Conservation (phyloP, 148 eudicot genomes). For the Spergularia marina region DNA sequence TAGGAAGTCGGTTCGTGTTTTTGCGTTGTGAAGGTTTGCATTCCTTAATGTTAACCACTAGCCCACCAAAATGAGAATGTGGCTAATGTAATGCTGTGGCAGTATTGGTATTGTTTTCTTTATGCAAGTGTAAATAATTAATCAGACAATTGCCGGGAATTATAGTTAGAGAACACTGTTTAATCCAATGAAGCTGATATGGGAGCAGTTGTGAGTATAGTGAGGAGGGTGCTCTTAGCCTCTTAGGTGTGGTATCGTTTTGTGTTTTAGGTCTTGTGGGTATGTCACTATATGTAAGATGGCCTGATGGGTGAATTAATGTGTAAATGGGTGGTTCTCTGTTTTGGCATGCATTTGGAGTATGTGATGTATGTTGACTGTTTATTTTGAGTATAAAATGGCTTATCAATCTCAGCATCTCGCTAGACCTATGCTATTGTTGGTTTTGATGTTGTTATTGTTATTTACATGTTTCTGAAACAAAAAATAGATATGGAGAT, state of each 20-base stretch:
- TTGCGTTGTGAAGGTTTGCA: too few relatives aligned
- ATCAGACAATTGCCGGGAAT: too few relatives aligned
- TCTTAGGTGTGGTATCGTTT: not conserved
- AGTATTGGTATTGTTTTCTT: too few relatives aligned
- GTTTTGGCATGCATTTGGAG: not conserved
- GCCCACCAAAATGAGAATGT: too few relatives aligned
- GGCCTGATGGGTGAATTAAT: too few relatives aligned
- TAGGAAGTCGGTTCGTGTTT: too few relatives aligned
- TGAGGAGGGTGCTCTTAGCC: not conserved
- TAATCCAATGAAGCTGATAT: not conserved
- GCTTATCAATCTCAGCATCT: not conserved
- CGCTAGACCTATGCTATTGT: not conserved
- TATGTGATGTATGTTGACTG: not conserved
- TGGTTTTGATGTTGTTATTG: slow-evolving; percentile 13
- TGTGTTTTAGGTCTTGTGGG: not conserved
- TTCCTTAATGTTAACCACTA: too few relatives aligned
- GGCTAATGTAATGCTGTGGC: too few relatives aligned
- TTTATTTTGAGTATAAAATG: not conserved
- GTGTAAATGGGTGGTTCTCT: not conserved
- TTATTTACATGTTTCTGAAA: slow-evolving; percentile 10
- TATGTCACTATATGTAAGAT: not conserved
- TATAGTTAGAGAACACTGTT: too few relatives aligned
- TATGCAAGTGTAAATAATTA: too few relatives aligned
- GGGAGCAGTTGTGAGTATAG: not conserved
- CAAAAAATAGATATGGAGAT: slow-evolving; percentile 49